These are phyloP conservation scores for Microbotryum silenes-acaulis DNA, from an alignment of 1,284 basidiomycete species.

Conservation along the genomic window DNA sequence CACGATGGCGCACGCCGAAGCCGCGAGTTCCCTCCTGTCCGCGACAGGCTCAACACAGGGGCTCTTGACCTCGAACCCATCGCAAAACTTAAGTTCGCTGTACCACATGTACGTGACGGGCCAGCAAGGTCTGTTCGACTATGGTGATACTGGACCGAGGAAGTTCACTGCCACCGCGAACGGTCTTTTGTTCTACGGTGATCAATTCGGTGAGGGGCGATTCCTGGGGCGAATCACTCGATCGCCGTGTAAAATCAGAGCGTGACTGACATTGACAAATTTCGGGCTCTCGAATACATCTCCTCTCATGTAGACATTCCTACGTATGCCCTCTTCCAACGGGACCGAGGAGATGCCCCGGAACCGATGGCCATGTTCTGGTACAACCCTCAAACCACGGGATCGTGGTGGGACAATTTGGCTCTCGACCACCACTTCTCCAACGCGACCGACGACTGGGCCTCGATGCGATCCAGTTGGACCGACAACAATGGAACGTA, in stretches of 20 bases:
- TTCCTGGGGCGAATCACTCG: background rate
- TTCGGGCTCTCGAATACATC: too few relatives aligned
- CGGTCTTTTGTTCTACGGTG: constrained; percentile 61
- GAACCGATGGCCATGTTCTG: constrained; percentile 96
- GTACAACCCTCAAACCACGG: constrained; percentile 75
- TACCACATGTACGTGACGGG: constrained; percentile 89
- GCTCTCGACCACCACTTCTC: constrained; percentile 76
- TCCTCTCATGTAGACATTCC: constrained; percentile 43
- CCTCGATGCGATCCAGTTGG: constrained; percentile 84
- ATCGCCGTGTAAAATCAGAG: background rate
- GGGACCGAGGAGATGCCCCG: constrained; percentile 75
- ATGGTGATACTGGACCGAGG: constrained; percentile 91
- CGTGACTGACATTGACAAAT: constrained; percentile 13
- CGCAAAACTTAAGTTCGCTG: constrained; percentile 65
- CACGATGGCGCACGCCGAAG: constrained; percentile 86
- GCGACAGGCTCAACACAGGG: constrained; percentile 79
- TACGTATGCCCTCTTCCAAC: constrained; percentile 76
- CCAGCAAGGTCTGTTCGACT: constrained; percentile 79
- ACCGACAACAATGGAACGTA: constrained; percentile 75
- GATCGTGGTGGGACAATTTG: constrained; percentile 85
- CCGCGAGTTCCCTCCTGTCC: constrained; percentile 70
- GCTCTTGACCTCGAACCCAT: constrained; percentile 60
- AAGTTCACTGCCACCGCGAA: constrained; percentile 78
- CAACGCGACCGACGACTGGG: constrained; percentile 68
- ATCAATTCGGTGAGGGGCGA: constrained; percentile 47